Evolutionary conservation across 257 asterid species (phyloP), one percentile per base, ranked within the genome.

Genomic region (Plectranthus barbatus): DNA sequence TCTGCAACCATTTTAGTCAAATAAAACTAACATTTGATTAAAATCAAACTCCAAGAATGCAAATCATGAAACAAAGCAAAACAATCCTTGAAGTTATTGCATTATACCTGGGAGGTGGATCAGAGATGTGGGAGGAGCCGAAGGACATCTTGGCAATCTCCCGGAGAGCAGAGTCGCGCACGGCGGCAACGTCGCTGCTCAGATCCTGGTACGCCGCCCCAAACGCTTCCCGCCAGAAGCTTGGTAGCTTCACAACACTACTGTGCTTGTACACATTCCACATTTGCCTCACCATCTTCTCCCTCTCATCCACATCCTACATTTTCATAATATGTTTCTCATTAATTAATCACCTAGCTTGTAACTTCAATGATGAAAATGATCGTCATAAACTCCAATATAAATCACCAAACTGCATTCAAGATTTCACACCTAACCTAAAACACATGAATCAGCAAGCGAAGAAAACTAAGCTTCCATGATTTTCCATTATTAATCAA

Each of bases 71-170:
- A 26, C 3, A 26, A 26, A 1, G 31, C 31, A 26, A 18, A 18
- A 31, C 39, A 8, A 23, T 13, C 7, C 6, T 6, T 31, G 36
- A 31, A 1, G 5, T 31, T 31, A 31, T 26, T 26, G 2, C 5
- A 26, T 31, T 31, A 31, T 31, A 31, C 36, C 39, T 49, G 0
- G 75, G 68, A 34, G 80, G 71, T 5, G 82, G 62, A 48, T 84
- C 87, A 18, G 71, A 70, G 10, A 77, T 61, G 57, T 75, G 68
- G 1, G 74, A 51, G 51, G 91, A 79, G 20, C 80, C 77, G 57
- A 93, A 72, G 11, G 96, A 93, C 97, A 93, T 79, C 82, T 84
- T 90, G 13, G 97, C 96, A 14, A 93, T 89, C 84, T 90, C 96
- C 0, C 82, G 56, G 62, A 93, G 76, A 44, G 97, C 99, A 14